A percentile compares a stretch with the other conserved stretches of the same genome.
These are phyloP conservation scores for Rhynchospora breviuscula DNA, from an alignment of 176 grass and related monocot species.

Conservation along the genomic window DNA sequence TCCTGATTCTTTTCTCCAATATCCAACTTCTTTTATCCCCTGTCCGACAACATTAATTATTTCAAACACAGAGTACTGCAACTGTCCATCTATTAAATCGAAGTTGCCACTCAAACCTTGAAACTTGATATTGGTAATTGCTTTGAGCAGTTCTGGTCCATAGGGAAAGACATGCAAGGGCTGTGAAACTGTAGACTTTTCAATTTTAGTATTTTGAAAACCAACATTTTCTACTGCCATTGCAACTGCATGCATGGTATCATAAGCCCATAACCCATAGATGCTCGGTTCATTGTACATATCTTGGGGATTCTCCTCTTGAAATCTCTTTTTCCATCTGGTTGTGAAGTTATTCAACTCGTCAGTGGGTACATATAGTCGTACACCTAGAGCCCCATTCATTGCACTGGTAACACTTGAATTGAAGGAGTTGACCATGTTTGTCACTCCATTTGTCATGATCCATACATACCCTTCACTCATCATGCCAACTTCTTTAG, in stretches of 20 bases:
- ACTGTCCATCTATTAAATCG: constrained; percentile 36
- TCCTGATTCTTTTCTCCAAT: constrained; percentile 31
- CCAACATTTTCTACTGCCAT: constrained; percentile 29
- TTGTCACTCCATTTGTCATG: constrained; percentile 37
- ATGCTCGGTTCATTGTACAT: constrained; percentile 26
- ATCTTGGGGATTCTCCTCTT: constrained; percentile 29
- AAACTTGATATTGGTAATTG: constrained; percentile 33
- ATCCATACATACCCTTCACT: constrained; percentile 45
- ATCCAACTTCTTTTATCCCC: constrained; percentile 29
- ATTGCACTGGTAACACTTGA: constrained; percentile 22
- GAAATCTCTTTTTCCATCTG: constrained; percentile 43
- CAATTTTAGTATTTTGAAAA: constrained; percentile 2
- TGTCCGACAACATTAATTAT: constrained; percentile 45
- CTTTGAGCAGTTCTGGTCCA: constrained; percentile 40
- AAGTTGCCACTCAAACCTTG: constrained; percentile 42
- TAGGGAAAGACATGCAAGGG: constrained; percentile 8
- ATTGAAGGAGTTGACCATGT: constrained; percentile 35
- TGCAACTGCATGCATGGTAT: constrained; percentile 44
- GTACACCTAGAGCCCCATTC: constrained; percentile 42
- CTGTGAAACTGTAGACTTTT: background rate
- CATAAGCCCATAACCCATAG: constrained; percentile 41
- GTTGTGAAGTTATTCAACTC: constrained; percentile 31
- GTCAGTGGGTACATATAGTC: constrained; percentile 28
- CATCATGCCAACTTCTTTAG: constrained; percentile 51
- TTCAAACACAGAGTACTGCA: constrained; percentile 31